phyloP scores from a whole-genome alignment of 805 yeast genomes.

The Yamadazyma ubonensis region DNA sequence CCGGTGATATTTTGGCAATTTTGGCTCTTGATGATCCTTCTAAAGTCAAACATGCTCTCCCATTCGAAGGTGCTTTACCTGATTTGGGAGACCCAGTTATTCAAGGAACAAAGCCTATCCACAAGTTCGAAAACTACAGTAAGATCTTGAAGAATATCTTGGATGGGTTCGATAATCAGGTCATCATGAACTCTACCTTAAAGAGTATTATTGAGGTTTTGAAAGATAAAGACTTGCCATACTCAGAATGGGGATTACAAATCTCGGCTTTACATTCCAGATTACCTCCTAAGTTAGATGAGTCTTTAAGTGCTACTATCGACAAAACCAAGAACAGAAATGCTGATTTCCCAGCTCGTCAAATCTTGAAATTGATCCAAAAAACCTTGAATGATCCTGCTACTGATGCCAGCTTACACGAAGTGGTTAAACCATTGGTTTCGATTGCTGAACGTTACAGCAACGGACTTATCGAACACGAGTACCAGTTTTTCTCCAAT shows the following conservation, averaged over 20 bases:
- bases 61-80: constrained; percentile 92
- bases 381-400: constrained; percentile 54
- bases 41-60: constrained; percentile 93
- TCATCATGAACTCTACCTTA: constrained; percentile 82
- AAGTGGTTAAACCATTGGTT: constrained; percentile 69
- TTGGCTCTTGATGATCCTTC: constrained; percentile 94
- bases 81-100: constrained; percentile 80
- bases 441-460: constrained; percentile 68
- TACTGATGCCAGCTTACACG: constrained; percentile 35
- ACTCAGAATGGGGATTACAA: constrained; percentile 84
- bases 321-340: constrained; percentile 63
- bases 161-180: constrained; percentile 93
- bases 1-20: constrained; percentile 96
- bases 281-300: constrained; percentile 75
- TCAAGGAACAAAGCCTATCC: constrained; percentile 80
- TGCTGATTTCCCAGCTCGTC: constrained; percentile 93
- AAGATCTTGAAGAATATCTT: constrained; percentile 73
- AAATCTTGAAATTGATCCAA: constrained; percentile 67
- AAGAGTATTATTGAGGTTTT: constrained; percentile 69
- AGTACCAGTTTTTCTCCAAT: constrained; percentile 67
- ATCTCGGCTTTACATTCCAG: constrained; percentile 91
- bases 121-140: constrained; percentile 60
- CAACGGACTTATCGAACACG: constrained; percentile 81
- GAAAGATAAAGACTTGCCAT: constrained; percentile 82
- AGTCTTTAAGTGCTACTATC: constrained; percentile 59